Conservation (phyloP, 2,329 filamentous ascomycete species). For the Colletotrichum scovillei region DNA sequence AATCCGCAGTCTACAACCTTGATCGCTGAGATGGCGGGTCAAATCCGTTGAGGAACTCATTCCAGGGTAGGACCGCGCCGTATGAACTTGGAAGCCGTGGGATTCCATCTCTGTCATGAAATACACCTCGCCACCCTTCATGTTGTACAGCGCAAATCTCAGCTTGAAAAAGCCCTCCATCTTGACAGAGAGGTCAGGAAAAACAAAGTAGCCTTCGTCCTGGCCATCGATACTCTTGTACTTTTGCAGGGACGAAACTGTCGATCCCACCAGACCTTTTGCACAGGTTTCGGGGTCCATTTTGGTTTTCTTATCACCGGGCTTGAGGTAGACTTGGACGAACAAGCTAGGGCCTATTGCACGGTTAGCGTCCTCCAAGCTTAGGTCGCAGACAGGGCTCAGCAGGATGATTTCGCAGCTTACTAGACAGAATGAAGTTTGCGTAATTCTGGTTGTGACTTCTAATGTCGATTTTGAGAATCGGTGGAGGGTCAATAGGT, state of each 20-base stretch:
- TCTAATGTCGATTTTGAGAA: slow-evolving; percentile 74
- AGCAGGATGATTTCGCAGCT: neutral
- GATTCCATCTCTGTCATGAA: slow-evolving; percentile 60
- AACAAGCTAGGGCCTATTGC: slow-evolving; percentile 59
- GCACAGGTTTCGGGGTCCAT: slow-evolving; percentile 40
- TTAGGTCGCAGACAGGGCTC: neutral
- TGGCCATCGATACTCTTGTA: slow-evolving; percentile 82
- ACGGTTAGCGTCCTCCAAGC: neutral
- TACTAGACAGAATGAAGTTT: neutral
- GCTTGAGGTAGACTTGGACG: slow-evolving; percentile 56
- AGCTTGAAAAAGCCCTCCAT: slow-evolving; percentile 78
- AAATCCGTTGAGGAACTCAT: slow-evolving; percentile 85
- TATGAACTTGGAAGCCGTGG: slow-evolving; percentile 74
- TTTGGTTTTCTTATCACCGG: slow-evolving; percentile 50
- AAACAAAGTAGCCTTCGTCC: slow-evolving; percentile 91
- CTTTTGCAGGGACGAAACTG: slow-evolving; percentile 84
- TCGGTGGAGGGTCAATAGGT: slow-evolving; percentile 88
- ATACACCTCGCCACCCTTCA: slow-evolving; percentile 39
- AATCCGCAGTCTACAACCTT: slow-evolving; percentile 84
- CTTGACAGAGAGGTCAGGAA: slow-evolving; percentile 86
- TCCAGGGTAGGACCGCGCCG: slow-evolving; percentile 79
- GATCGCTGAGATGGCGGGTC: slow-evolving; percentile 85
- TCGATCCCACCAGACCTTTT: slow-evolving; percentile 73
- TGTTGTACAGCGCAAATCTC: slow-evolving; percentile 81
- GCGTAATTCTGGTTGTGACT: slow-evolving; percentile 44